Evolutionary conservation across 2,329 filamentous ascomycete species (phyloP).

Genomic region (Lasiodiplodia sp.): DNA sequence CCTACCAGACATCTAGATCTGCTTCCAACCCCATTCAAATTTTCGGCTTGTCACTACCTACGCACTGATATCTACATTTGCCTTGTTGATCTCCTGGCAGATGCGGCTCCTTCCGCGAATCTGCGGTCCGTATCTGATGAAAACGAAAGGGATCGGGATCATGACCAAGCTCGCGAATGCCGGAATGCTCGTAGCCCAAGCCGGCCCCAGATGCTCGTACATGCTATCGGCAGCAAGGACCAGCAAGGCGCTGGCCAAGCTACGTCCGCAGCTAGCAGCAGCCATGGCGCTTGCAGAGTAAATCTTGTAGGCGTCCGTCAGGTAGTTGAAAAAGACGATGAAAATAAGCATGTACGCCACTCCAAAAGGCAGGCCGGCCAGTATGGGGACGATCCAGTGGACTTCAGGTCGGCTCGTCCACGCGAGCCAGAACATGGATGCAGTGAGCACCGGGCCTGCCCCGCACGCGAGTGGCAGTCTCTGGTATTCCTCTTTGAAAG

Average conservation of each 20-base stretch:
- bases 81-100: constrained; percentile 19
- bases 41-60: no score
- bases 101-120: constrained; percentile 48
- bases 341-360: constrained; percentile 60
- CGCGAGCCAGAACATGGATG: constrained; percentile 31
- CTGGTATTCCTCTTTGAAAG: not conserved
- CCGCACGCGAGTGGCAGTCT: not conserved
- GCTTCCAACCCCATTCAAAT: no score
- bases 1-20: no score
- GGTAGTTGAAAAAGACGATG: constrained; percentile 58
- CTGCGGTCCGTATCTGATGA: constrained; percentile 46
- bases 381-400: constrained; percentile 54
- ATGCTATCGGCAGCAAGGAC: constrained; percentile 40
- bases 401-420: constrained; percentile 29
- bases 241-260: constrained; percentile 45
- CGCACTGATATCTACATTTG: not conserved
- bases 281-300: constrained; percentile 52
- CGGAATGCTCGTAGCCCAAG: constrained; percentile 40
- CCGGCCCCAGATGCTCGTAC: constrained; percentile 40
- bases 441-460: constrained; percentile 34
- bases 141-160: constrained; percentile 43
- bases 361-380: constrained; percentile 62
- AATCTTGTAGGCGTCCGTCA: constrained; percentile 57
- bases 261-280: constrained; percentile 48
- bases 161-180: constrained; percentile 39